Percentiles rank a stretch among this genome's conserved stretches.
These are phyloP conservation scores for Calonectria leucothoes DNA, from an alignment of 2,329 filamentous ascomycete species.

Conservation along the genomic window DNA sequence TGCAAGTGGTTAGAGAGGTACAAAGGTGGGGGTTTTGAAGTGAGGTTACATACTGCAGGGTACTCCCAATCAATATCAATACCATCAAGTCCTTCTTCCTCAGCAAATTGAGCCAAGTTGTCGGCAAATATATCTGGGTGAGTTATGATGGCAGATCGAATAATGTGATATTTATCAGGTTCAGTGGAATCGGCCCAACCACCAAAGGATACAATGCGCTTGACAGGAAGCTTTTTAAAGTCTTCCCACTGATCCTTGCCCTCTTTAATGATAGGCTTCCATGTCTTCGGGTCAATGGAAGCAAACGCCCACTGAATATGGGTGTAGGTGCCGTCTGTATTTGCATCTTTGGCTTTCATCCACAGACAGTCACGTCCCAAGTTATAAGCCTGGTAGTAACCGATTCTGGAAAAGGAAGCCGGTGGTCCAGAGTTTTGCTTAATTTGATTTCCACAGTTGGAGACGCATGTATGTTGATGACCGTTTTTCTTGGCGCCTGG, in stretches of 20 bases:
- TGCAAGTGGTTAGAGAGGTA: too few species aligned
- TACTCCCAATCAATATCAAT: constrained; percentile 46
- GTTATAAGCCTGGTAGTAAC: too few species aligned
- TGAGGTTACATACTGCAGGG: constrained; percentile 29
- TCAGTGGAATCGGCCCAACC: background rate
- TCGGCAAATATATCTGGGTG: background rate
- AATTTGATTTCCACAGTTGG: background rate
- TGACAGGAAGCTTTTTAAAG: background rate
- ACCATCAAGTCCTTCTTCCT: constrained; percentile 39
- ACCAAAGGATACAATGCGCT: background rate
- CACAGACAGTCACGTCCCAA: too few species aligned
- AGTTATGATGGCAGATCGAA: background rate
- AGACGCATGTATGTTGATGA: background rate
- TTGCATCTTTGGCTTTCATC: too few species aligned
- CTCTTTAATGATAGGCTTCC: background rate
- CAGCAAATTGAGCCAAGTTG: background rate
- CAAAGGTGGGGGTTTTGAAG: background rate
- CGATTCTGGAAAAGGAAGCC: too few species aligned
- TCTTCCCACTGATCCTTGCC: background rate
- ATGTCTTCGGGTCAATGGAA: background rate
- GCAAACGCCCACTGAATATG: too few species aligned
- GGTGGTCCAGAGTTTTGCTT: background rate
- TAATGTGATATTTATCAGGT: background rate
- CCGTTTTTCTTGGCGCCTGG: background rate
- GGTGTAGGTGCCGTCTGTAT: too few species aligned